Base-by-base conservation (phyloP, 2,329 filamentous ascomycete genomes). In the Neofusicoccum laricinum region DNA sequence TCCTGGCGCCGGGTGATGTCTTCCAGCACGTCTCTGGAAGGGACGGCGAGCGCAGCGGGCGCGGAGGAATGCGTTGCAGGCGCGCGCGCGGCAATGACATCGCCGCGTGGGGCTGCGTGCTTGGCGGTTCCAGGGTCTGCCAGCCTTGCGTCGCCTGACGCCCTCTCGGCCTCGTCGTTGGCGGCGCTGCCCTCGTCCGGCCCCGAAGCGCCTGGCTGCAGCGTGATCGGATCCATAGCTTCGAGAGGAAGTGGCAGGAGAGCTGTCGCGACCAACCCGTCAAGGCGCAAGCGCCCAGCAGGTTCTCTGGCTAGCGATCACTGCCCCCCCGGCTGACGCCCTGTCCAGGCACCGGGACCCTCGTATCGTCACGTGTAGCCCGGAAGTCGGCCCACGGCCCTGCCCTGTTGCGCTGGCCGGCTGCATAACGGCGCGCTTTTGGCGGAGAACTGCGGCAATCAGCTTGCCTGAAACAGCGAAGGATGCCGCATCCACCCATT, bases 1-100 rank as follows among this genome's bases (percentile, higher is more conserved):
- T 64, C 63, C 63, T 64, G 63, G 12, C 45, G 43, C 14, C 41
- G 36, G 11, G 63, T 53, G 38, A 64, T 64, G 46, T 38, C 34
- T 10, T 59, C 43, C n/a, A 64, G 25, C 45, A 51, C 53, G 46
- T 64, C 63, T 46, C 48, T 53, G n/a, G 63, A 45, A 8, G 63
- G 63, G 36, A 64, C 25, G 15, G 30, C 30, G 53, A 61, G 61
- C 30, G 30, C 48, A 34, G 14, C 51, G 38, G 49, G 32, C 30
- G 59, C 46, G 59, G 49, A 55, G 38, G 49, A 34, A 59, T 59
- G 55, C 40, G 40, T 14, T 12, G 25, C 30, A 21, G 40, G n/a
- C 55, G n/a, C 21, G 51, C n/a, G 21, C 25, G 55, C 40, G 25
- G 40, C 40, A 19, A 59, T 59, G 55, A 45, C 40, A 45, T 59